Evolutionary conservation across 345 rosid genomes (phyloP).

Genomic region (Microthlaspi erraticum): DNA sequence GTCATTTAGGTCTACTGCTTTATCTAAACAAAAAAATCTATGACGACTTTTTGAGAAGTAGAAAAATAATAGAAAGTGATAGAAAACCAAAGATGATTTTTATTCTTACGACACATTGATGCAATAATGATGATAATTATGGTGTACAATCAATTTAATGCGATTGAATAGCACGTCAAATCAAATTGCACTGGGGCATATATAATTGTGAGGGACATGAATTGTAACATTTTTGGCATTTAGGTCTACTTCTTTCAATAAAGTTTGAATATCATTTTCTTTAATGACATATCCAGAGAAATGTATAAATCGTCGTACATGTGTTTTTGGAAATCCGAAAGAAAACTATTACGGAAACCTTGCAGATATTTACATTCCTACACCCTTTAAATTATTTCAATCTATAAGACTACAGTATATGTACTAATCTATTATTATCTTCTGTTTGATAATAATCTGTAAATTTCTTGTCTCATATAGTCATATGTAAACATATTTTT

Average conservation of each 20-base stretch:
- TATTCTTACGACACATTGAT: slow-evolving; percentile 34
- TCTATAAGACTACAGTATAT: neutral
- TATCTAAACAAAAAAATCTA: neutral
- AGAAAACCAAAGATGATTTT: neutral
- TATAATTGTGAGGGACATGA: slow-evolving; percentile 32
- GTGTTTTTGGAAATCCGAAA: slow-evolving; percentile 10
- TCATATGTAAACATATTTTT: neutral
- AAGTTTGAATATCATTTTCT: too few species aligned
- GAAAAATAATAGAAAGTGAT: slow-evolving; percentile 4
- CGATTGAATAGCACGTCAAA: slow-evolving; percentile 30
- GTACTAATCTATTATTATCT: too few species aligned
- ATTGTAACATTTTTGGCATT: slow-evolving; percentile 30
- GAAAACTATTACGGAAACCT: slow-evolving; percentile 7
- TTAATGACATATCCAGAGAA: too few species aligned
- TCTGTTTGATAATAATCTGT: neutral
- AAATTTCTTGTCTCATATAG: neutral
- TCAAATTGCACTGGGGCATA: slow-evolving; percentile 31
- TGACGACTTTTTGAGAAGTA: neutral
- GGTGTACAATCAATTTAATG: slow-evolving; percentile 26
- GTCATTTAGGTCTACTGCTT: neutral
- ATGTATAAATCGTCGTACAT: slow-evolving; percentile 21
- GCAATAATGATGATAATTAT: slow-evolving; percentile 41
- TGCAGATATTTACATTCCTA: neutral
- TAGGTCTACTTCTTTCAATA: slow-evolving; percentile 24
- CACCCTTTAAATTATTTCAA: neutral